A percentile compares a stretch with the other conserved stretches of the same genome.
These are phyloP conservation scores for Cladophialophora immunda DNA, from an alignment of 2,329 filamentous ascomycete genomes.

Conservation along the genomic window DNA sequence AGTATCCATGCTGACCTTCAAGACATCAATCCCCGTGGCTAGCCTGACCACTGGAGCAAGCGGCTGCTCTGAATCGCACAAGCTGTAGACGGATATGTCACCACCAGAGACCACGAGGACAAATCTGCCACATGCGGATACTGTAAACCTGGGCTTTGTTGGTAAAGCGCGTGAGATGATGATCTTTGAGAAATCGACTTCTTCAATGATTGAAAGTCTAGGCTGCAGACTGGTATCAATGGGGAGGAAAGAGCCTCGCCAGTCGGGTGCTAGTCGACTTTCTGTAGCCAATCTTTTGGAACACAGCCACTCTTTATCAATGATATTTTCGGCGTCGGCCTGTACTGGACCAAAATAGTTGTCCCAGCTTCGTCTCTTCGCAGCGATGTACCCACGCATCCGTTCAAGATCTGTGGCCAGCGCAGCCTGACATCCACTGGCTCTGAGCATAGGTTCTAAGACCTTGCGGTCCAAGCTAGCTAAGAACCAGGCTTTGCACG, in stretches of 20 bases:
- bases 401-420: slow-evolving; percentile 47
- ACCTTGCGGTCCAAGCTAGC: slow-evolving; percentile 63
- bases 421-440: slow-evolving; percentile 57
- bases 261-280: slow-evolving; percentile 55
- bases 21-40: slow-evolving; percentile 64
- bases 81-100: slow-evolving; percentile 65
- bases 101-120: slow-evolving; percentile 64
- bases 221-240: slow-evolving; percentile 40
- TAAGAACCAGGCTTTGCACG: slow-evolving; percentile 68
- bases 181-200: slow-evolving; percentile 40
- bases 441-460: slow-evolving; percentile 63
- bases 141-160: slow-evolving; percentile 52
- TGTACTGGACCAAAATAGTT: slow-evolving; percentile 10
- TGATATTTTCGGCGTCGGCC: slow-evolving; percentile 1
- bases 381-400: slow-evolving; percentile 46
- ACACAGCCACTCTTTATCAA: slow-evolving; percentile 49
- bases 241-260: slow-evolving; percentile 49
- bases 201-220: slow-evolving; percentile 24
- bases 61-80: slow-evolving; percentile 46
- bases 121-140: slow-evolving; percentile 67
- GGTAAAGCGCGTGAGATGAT: slow-evolving; percentile 28
- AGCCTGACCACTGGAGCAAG: slow-evolving; percentile 62
- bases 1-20: slow-evolving; percentile 71
- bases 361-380: slow-evolving; percentile 26
- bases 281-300: slow-evolving; percentile 60